Base-by-base conservation (phyloP, 352 stramenopile species). In the Pythium scleroteichum region DNA sequence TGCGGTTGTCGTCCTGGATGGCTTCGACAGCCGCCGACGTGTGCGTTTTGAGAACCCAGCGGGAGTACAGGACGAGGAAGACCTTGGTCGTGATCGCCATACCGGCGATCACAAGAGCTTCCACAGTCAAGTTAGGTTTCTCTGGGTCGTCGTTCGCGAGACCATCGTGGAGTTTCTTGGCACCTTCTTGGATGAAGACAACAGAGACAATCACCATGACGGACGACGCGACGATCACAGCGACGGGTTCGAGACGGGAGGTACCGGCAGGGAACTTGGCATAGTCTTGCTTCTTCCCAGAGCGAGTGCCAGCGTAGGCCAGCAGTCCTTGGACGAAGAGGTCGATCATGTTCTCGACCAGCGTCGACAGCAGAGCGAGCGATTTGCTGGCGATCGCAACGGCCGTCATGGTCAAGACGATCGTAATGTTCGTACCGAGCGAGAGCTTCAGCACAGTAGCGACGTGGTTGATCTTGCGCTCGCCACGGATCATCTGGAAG, bases 241-340 rank as follows among this genome's bases (percentile, higher is more conserved):
- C 89, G 24, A 98, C 79, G 0, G 95, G 92, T 75, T 98, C 94
- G 20, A 98, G 79, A 29, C 94, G 84, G 2, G 73, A 86, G 16
- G 89, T 91, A n/a, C 92, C 94, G 0, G 93, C 90, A 1, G 94
- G 95, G 72, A 98, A 98, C 73, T 97, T 91, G 50, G 86, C 88
- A 23, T 88, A 89, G 56, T 85, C 76, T 42, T 82, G 82, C 53
- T 87, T 85, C 68, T 87, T 90, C 12, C 69, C 78, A 0, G 65
- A 85, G 26, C 74, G 78, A n/a, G 88, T 88, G 62, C 95, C 91
- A 6, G 92, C 92, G 69, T 95, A 97, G 54, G 82, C 87, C 3
- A 98, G 71, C 24, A 98, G 76, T 0, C 87, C 75, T 63, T 98
- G 91, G 4, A 90, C 92, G 27, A 97, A 86, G 23, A 98, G 85